Evolutionary conservation across 345 rosid species (phyloP).

Genomic region (Linum tenue): DNA sequence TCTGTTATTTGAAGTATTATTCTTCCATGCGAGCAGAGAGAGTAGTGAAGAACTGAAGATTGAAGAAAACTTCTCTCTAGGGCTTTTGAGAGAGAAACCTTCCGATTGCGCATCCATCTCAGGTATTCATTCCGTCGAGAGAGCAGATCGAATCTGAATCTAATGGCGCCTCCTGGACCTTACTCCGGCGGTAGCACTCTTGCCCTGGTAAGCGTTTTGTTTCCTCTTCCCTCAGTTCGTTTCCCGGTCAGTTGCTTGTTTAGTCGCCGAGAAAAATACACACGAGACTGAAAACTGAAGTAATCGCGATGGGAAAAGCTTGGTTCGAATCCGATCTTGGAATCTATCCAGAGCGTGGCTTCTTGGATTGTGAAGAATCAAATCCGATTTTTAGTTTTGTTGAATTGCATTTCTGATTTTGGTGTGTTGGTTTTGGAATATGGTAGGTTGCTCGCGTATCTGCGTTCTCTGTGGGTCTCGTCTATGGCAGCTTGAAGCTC

Average conservation of each 20-base stretch:
- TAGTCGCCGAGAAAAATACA: background rate
- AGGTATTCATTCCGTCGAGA: background rate
- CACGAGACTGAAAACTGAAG: background rate
- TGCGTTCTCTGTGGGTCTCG: slow-evolving; percentile 50
- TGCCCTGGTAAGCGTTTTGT: slow-evolving; percentile 39
- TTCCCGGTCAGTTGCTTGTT: background rate
- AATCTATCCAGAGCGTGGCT: background rate
- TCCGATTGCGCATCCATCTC: background rate
- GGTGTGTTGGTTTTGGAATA: slow-evolving; percentile 7
- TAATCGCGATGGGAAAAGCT: background rate
- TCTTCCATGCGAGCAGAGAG: background rate
- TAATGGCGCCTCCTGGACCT: slow-evolving; percentile 69
- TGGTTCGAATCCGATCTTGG: background rate
- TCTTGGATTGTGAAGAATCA: background rate
- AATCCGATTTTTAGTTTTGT: background rate
- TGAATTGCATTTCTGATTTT: slow-evolving; percentile 3
- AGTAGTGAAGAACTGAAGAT: background rate
- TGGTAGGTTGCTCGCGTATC: slow-evolving; percentile 63
- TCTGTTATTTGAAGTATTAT: background rate
- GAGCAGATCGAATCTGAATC: background rate
- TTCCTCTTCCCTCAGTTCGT: background rate
- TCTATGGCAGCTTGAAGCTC: slow-evolving; percentile 61
- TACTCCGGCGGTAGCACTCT: slow-evolving; percentile 78
- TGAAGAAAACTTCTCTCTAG: background rate
- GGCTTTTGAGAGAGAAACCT: background rate